Base-by-base conservation (phyloP, 306 rosid genomes). In the Canavalia gladiata region DNA sequence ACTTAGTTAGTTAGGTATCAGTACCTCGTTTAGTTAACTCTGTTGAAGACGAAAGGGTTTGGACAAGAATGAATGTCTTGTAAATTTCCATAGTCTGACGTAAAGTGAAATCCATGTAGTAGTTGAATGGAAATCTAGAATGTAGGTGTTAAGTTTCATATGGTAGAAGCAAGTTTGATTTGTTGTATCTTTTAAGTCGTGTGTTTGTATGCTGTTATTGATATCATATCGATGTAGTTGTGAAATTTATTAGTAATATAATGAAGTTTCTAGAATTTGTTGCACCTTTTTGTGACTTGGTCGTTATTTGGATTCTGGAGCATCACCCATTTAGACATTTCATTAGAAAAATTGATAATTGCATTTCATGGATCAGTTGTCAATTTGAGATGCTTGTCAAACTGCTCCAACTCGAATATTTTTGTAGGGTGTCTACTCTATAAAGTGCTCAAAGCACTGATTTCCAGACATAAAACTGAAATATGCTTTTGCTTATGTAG, bases 211-310 rank as follows among this genome's bases (percentile, higher is more conserved):
- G 31, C 1, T 65, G 72, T 11, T 71, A 3, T 50, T 25, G 0
- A 45, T 18, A 47, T 62, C 59, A 0, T 39, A 8, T 33, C n/a
- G 0, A 25, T 82, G 76, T 72, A 41, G 70, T 52, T 33, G 35
- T 75, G 65, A 62, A 82, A 52, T 46, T 54, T 67, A 10, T 54
- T 83, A 7, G 69, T 63, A 74, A 80, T 75, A 8, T 62, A 86
- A 70, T 34, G 46, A 60, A 69, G 7, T 63, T 49, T 69, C 46
- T 47, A 39, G 80, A 12, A 4, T 54, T 72, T 4, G 7, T 43
- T 8, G 6, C 1, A 12, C 3, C 13, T 50, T 4, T 37, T 72
- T 25, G 72, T 70, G 58, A 33, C 12, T 0, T 18, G 9, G 49
- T 66, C 1, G 8, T 66, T 66, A n/a, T 42, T 7, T 29, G 35